These are phyloP conservation scores for Paraurostyla sp. DNA, from an alignment of 73 alveolate species.

Conservation along the genomic window DNA sequence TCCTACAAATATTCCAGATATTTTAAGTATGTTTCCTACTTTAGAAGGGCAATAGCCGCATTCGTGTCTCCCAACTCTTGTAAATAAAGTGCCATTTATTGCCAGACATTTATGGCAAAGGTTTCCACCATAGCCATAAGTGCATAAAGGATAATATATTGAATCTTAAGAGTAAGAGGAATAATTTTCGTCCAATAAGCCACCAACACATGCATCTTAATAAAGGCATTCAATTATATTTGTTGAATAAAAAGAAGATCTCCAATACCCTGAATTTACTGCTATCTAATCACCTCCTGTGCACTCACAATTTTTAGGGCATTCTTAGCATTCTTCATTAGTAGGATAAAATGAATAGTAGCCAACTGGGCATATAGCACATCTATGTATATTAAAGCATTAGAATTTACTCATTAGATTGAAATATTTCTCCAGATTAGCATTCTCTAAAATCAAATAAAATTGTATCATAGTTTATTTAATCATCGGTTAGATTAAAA, in stretches of 20 bases:
- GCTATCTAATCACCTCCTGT: slow-evolving; percentile 10
- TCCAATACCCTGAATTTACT: slow-evolving; percentile 47
- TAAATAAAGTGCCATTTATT: neutral
- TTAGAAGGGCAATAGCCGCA: slow-evolving; percentile 9
- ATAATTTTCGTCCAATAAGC: neutral
- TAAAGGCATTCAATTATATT: neutral
- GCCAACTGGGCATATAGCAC: neutral
- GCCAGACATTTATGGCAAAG: neutral
- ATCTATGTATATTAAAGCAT: no score
- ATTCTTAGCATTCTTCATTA: neutral
- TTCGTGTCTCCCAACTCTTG: neutral
- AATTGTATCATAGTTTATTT: neutral
- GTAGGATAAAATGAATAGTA: neutral
- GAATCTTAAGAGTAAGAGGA: neutral
- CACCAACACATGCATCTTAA: slow-evolving; percentile 26
- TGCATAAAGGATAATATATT: slow-evolving; percentile 12
- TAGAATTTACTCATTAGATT: neutral
- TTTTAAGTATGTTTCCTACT: neutral
- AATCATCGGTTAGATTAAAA: no score
- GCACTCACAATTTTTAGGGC: slow-evolving; percentile 36
- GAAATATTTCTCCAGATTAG: neutral
- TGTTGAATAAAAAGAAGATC: neutral
- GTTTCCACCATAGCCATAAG: slow-evolving; percentile 2
- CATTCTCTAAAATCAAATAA: neutral
- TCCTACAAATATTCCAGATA: neutral